A percentile compares a stretch with the other conserved stretches of the same genome.
Conservation (phyloP, 2,329 filamentous ascomycete species). For the Lachnellula cervina region DNA sequence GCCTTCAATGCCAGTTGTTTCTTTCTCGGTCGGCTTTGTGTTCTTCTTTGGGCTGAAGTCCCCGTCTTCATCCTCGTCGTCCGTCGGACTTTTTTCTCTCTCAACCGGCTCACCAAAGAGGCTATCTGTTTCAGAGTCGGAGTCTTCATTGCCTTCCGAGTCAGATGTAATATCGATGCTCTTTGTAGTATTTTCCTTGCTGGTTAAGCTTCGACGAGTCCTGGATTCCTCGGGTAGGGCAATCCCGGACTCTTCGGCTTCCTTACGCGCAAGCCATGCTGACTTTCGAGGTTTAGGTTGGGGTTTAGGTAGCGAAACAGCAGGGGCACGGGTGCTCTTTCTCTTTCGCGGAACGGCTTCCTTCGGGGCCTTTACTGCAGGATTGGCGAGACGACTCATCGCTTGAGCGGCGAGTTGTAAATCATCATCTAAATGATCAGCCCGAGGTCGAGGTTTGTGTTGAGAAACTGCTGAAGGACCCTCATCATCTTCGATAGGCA, state of each 20-base stretch:
- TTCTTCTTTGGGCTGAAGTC: background rate
- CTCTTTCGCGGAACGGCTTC: conserved; percentile 9
- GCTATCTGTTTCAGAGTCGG: conserved; percentile 18
- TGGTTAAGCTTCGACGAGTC: background rate
- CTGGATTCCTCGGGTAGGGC: background rate
- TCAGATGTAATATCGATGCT: conserved; percentile 3
- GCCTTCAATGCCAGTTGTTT: background rate
- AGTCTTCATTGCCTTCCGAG: conserved; percentile 9
- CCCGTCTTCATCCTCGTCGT: background rate
- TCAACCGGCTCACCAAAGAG: conserved; percentile 21
- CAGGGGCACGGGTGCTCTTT: conserved; percentile 10
- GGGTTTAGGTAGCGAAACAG: conserved; percentile 8
- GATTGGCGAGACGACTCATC: conserved; percentile 15
- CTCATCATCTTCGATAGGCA: conserved; percentile 23
- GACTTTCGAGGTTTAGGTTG: conserved; percentile 22
- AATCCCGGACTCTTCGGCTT: conserved; percentile 15
- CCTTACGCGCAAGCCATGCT: conserved; percentile 26
- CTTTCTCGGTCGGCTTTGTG: background rate
- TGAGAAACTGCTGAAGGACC: conserved; percentile 7
- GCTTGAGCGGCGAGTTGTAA: conserved; percentile 23
- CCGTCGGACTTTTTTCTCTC: background rate
- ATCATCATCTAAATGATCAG: conserved; percentile 2
- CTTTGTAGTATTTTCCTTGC: background rate
- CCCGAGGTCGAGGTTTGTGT: background rate
- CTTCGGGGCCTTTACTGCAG: conserved; percentile 3